Conservation (phyloP, 345 rosid genomes). For the Nephelium lappaceum region DNA sequence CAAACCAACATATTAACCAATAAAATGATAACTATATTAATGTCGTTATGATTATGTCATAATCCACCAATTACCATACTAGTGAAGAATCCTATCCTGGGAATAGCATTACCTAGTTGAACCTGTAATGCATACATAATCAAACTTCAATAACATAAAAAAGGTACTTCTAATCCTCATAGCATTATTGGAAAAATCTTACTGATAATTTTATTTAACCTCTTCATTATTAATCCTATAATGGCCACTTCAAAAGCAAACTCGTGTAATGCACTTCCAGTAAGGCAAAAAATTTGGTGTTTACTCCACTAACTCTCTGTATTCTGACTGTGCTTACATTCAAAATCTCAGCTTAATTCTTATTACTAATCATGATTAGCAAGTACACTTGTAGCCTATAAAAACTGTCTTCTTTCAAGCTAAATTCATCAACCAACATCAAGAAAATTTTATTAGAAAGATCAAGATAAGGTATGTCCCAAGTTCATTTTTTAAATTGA, state of each 20-base stretch:
- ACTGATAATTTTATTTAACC: background rate
- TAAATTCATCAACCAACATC: conserved; percentile 13
- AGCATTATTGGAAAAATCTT: background rate
- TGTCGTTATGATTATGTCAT: conserved; percentile 14
- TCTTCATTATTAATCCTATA: conserved; percentile 8
- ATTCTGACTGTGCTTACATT: background rate
- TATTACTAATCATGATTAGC: conserved; percentile 29
- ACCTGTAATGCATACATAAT: conserved; percentile 29
- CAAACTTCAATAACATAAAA: background rate
- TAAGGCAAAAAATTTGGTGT: background rate
- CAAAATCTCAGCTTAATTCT: background rate
- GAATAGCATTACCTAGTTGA: conserved; percentile 12
- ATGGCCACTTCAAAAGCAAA: conserved; percentile 1
- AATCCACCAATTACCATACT: conserved; percentile 12
- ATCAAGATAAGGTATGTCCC: conserved; percentile 13
- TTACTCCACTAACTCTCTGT: conserved; percentile 23
- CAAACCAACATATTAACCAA: too few relatives aligned
- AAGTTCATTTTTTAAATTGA: background rate
- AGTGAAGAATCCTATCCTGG: background rate
- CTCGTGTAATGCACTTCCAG: too few relatives aligned
- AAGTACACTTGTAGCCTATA: conserved; percentile 14
- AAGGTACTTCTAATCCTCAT: background rate
- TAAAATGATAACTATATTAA: background rate
- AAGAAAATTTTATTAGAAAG: conserved; percentile 13
- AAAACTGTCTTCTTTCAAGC: conserved; percentile 13